phyloP scores from a whole-genome alignment of 306 rosid species.

The Lathyrus aphaca region DNA sequence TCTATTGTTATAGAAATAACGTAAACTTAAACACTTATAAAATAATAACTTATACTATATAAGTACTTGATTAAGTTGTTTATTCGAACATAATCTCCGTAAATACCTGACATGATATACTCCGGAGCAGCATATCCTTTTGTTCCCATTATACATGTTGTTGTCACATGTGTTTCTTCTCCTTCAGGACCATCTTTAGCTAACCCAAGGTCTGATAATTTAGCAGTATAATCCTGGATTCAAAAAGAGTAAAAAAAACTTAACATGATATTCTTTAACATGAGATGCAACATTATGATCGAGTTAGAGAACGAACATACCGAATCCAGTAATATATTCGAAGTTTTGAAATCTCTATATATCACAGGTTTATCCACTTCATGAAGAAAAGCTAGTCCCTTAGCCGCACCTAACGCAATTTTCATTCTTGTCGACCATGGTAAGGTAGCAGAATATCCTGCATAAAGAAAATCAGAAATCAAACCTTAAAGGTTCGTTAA shows the following conservation, averaged over 20 bases:
- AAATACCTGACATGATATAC: constrained; percentile 63
- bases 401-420: constrained; percentile 78
- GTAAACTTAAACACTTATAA: too few species aligned
- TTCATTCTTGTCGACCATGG: constrained; percentile 86
- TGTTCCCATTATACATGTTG: constrained; percentile 77
- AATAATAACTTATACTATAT: too few species aligned
- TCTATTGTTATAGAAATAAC: too few species aligned
- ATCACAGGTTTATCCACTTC: constrained; percentile 80
- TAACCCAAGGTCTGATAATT: constrained; percentile 76
- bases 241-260: neutral
- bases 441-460: constrained; percentile 67
- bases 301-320: constrained; percentile 45
- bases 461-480: constrained; percentile 1
- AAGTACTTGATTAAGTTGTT: too few species aligned
- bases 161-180: constrained; percentile 64
- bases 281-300: neutral
- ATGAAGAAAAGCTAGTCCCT: constrained; percentile 78
- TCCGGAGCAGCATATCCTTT: constrained; percentile 89
- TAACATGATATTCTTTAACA: neutral
- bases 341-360: constrained; percentile 80
- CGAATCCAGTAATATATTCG: constrained; percentile 76
- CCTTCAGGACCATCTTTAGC: constrained; percentile 84
- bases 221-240: constrained; percentile 69
- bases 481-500: neutral
- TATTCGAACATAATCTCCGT: too few species aligned